Conservation (phyloP, 176 grass and related monocot species). For the Aegilops umbellulata region DNA sequence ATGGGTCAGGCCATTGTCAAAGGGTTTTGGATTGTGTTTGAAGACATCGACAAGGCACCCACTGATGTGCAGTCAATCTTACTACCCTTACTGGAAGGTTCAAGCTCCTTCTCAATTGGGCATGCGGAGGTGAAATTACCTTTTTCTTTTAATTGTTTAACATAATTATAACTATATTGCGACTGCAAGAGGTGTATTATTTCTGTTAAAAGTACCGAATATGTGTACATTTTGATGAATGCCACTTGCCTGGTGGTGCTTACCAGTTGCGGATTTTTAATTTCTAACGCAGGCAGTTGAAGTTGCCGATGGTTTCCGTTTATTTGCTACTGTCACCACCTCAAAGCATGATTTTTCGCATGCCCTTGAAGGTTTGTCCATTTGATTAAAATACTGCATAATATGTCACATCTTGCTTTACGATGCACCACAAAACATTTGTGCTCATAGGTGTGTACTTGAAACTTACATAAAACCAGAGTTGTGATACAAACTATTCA, state of each 20-base stretch:
- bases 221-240: not conserved
- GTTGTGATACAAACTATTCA: not conserved
- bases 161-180: not conserved
- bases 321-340: conserved; percentile 83
- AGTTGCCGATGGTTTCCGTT: conserved; percentile 73
- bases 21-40: conserved; percentile 94
- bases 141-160: conserved; percentile 13
- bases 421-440: not conserved
- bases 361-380: conserved; percentile 60
- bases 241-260: conserved; percentile 20
- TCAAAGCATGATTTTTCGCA: conserved; percentile 70
- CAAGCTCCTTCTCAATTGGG: conserved; percentile 68
- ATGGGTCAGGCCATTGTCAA: conserved; percentile 61
- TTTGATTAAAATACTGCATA: conserved; percentile 5
- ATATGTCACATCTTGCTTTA: not conserved
- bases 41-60: conserved; percentile 96
- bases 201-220: conserved; percentile 12
- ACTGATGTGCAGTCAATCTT: conserved; percentile 85
- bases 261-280: not conserved
- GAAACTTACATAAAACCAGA: conserved; percentile 8
- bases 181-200: not conserved
- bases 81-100: conserved; percentile 86
- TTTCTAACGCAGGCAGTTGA: conserved; percentile 58
- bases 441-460: not conserved
- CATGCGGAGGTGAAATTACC: conserved; percentile 67